phyloP scores from a whole-genome alignment of 2,329 filamentous ascomycete species.

The Cadophora luteo-olivacea region DNA sequence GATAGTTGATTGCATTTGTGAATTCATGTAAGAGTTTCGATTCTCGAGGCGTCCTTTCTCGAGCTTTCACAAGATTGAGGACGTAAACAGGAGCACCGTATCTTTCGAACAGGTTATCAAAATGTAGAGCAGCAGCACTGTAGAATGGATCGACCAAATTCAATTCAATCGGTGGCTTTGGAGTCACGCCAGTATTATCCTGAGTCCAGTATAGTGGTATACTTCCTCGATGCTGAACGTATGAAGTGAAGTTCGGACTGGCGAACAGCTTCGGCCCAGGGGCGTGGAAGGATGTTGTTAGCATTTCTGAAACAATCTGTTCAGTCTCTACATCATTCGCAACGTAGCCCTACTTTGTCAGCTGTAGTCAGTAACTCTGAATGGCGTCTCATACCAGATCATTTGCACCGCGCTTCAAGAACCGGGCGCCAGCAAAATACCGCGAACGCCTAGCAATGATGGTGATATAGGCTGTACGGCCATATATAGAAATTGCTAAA shows the following conservation, averaged over 20 bases:
- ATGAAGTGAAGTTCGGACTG: constrained; percentile 92
- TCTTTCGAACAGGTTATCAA: constrained; percentile 90
- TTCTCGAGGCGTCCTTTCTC: constrained; percentile 88
- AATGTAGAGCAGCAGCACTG: constrained; percentile 89
- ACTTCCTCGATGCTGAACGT: constrained; percentile 94
- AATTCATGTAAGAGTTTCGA: constrained; percentile 90
- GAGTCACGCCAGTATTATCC: constrained; percentile 91
- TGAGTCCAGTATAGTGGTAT: constrained; percentile 98
- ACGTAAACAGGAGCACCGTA: constrained; percentile 94
- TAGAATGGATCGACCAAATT: constrained; percentile 98
- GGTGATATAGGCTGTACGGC: constrained; percentile 87
- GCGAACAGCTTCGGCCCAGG: constrained; percentile 85
- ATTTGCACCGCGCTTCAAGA: constrained; percentile 93
- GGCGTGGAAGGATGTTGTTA: constrained; percentile 94
- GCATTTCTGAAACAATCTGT: constrained; percentile 93
- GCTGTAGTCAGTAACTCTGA: constrained; percentile 9
- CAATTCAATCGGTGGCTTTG: constrained; percentile 94
- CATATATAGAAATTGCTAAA: constrained; percentile 82
- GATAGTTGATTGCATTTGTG: constrained; percentile 84
- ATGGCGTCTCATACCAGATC: constrained; percentile 63
- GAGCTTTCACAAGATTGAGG: constrained; percentile 87
- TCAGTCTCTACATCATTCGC: constrained; percentile 99
- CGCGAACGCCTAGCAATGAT: constrained; percentile 92
- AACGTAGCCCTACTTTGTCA: constrained; percentile 72
- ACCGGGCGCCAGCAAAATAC: constrained; percentile 92